Base-by-base conservation (phyloP, 805 yeast genomes). In the Pichia nakasei region DNA sequence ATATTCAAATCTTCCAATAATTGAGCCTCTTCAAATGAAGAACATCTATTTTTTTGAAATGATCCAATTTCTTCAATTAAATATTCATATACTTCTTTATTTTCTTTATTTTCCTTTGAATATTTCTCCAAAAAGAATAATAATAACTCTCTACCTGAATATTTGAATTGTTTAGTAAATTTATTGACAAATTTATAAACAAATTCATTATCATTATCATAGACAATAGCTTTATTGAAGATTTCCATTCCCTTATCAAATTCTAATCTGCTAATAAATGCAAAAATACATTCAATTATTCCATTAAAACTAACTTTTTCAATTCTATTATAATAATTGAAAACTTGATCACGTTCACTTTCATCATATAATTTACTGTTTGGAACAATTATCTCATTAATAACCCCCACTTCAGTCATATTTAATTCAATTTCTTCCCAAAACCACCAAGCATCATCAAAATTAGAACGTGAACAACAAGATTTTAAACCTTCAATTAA, bases 401-500 rank as follows among this genome's bases (percentile, higher is more conserved):
- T 37, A 52, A 58, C 26, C 37, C 60, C 50, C 55, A 59, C 41
- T 6, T 51, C 37, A 45, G 59, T 54, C 53, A 58, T 53, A 15
- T 53, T 52, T 9, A 43, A 31, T 29, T 53, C 51, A 52, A 63
- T 41, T 33, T 53, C 52, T 13, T 43, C 39, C 62, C 63, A 59
- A 62, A 75, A 65, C n/a, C 50, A 37, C 7, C 54, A 47, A 1
- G 69, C 65, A 20, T 57, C 55, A 0, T 50, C 56, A 3, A 47
- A 33, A 31, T 61, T 56, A 12, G 56, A 52, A 0, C 61, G 41
- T 4, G 43, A 40, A 9, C 66, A 45, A 45, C 65, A 67, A 20
- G 53, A 58, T 24, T 59, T 56, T 20, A 73, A 67, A 3, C 58
- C 48, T 18, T 60, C 55, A 12, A 65, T 52, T 15, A 70, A 56